phyloP scores from a whole-genome alignment of 2,329 filamentous ascomycete genomes.

The Paecilomyces formosus region DNA sequence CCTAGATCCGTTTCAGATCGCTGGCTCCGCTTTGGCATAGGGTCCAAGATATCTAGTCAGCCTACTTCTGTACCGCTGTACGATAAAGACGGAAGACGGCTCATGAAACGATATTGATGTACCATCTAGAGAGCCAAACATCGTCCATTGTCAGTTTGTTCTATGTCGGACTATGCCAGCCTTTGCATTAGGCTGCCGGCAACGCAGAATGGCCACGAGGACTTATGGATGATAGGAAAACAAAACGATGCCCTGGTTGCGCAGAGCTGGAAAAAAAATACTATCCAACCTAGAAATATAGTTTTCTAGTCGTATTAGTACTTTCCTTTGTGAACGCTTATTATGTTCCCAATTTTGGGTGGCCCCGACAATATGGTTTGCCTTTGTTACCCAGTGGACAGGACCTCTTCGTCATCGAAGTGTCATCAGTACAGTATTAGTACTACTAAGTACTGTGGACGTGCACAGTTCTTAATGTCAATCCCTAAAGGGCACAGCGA shows the following conservation, averaged over 20 bases:
- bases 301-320: neutral
- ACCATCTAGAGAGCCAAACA: neutral
- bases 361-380: neutral
- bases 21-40: neutral
- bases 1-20: neutral
- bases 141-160: neutral
- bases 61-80: neutral
- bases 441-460: no score
- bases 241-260: neutral
- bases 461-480: neutral
- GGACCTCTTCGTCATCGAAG: neutral
- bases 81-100: neutral
- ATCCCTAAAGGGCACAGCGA: neutral
- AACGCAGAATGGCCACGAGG: neutral
- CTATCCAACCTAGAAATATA: neutral
- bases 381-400: neutral
- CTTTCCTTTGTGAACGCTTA: neutral
- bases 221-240: neutral
- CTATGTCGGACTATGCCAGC: neutral
- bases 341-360: neutral
- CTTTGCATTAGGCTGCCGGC: neutral
- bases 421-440: neutral
- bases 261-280: neutral
- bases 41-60: neutral
- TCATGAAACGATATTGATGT: neutral